Evolutionary conservation across 1,139 yeast genomes (phyloP), one percentile per base, ranked within the genome.

Genomic region (Hanseniaspora gamundiae): DNA sequence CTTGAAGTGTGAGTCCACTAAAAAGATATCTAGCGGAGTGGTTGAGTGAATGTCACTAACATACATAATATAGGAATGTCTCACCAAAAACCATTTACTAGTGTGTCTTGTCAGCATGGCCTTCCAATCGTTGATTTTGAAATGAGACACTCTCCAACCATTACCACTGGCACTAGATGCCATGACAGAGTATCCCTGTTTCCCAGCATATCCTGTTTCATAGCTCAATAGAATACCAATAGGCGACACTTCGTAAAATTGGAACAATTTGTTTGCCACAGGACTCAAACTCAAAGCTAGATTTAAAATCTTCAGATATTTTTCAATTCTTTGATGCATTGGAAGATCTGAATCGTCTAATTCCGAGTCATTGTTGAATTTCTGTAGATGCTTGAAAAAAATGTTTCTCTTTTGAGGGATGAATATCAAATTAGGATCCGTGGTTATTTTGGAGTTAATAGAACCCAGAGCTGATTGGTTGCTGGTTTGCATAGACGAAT

Each of bases 81-180:
- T 73, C 2, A 91, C 76, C 50, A 91, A 67, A 52, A 86, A 77
- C 99, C 99, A 93, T 59, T 91, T 91, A 43, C 80, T 82, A 1
- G 91, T 80, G 52, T 94, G 88, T 61, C 98, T 78, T 52, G 78
- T 80, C 45, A 86, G 80, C 94, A 87, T 86, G 28, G 81, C 86
- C 52, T 74, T 76, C 53, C 86, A 68, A 56, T 86, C 96, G 51
- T 78, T 76, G 9, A 86, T 78, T 49, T 74, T 78, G 64, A 86
- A 78, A 58, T 88, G 96, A 5, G 94, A 85, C 13, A 88, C 95
- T 56, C 95, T 71, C 98, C 98, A 91, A 2, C 97, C 97, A 60
- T 85, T 94, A 1, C 87, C 71, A 49, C 76, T 77, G 0, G 97
- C 91, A 1, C 87, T 76, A 0, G 95, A 81, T 19, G 88, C 77